These are phyloP conservation scores for Fusarium sp. DNA, from an alignment of 2,329 filamentous ascomycete species.

Conservation along the genomic window DNA sequence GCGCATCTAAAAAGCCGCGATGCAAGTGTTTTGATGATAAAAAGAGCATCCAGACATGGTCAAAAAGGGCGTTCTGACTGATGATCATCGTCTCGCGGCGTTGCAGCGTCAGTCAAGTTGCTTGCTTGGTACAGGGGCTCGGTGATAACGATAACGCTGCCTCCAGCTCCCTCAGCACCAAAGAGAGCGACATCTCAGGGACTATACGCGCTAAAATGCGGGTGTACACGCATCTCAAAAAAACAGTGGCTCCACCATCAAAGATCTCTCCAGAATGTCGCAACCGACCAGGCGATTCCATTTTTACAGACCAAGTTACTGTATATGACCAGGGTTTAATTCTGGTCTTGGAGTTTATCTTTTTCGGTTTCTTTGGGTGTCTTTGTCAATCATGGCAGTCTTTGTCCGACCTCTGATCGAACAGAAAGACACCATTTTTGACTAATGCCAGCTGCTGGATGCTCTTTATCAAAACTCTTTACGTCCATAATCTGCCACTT, in stretches of 20 bases:
- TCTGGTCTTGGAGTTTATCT: slow-evolving; percentile 22
- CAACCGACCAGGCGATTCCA: slow-evolving; percentile 34
- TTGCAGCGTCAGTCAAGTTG: slow-evolving; percentile 30
- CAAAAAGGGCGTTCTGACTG: slow-evolving; percentile 35
- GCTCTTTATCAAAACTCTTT: slow-evolving; percentile 21
- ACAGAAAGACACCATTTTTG: slow-evolving; percentile 19
- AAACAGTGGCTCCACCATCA: slow-evolving; percentile 42
- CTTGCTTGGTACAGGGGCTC: slow-evolving; percentile 42
- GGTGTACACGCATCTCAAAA: slow-evolving; percentile 40
- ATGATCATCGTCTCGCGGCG: slow-evolving; percentile 39
- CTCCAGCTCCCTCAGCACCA: slow-evolving; percentile 22
- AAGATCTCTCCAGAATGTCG: slow-evolving; percentile 38
- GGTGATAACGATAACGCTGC: slow-evolving; percentile 38
- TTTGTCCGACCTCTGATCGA: slow-evolving; percentile 44
- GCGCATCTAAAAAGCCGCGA: slow-evolving; percentile 7
- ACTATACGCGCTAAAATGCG: slow-evolving; percentile 42
- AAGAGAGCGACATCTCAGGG: slow-evolving; percentile 42
- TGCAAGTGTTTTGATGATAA: slow-evolving; percentile 40
- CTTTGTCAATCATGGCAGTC: slow-evolving; percentile 39
- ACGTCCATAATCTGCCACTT: slow-evolving; percentile 13
- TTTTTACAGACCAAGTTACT: slow-evolving; percentile 35
- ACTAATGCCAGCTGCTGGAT: slow-evolving; percentile 17
- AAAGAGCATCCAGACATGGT: slow-evolving; percentile 40
- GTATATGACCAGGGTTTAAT: slow-evolving; percentile 34
- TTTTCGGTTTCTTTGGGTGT: slow-evolving; percentile 17